These are phyloP conservation scores for Penicillium coprophilum DNA, from an alignment of 495 filamentous ascomycete genomes.

Conservation along the genomic window DNA sequence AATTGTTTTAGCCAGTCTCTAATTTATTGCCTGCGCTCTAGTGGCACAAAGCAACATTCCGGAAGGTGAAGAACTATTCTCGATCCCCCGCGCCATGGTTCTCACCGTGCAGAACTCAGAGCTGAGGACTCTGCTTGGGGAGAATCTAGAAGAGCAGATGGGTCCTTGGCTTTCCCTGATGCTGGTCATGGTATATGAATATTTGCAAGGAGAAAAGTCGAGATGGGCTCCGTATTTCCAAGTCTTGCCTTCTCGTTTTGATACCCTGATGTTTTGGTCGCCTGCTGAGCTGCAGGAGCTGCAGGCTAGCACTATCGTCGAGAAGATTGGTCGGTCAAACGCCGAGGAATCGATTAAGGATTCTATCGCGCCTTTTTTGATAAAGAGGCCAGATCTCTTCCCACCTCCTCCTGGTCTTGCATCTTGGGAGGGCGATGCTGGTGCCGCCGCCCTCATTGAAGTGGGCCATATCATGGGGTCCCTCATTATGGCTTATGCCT, in stretches of 20 bases:
- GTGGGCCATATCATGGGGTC: slow-evolving; percentile 79
- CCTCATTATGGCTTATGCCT: slow-evolving; percentile 92
- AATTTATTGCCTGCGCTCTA: slow-evolving; percentile 20
- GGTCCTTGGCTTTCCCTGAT: slow-evolving; percentile 66
- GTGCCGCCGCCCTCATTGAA: slow-evolving; percentile 53
- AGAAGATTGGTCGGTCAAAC: slow-evolving; percentile 73
- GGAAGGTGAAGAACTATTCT: slow-evolving; percentile 65
- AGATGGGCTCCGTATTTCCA: slow-evolving; percentile 78
- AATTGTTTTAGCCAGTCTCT: slow-evolving; percentile 4
- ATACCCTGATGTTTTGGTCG: slow-evolving; percentile 92
- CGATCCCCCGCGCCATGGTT: slow-evolving; percentile 56
- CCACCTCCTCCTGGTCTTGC: slow-evolving; percentile 48
- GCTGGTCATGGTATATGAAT: slow-evolving; percentile 78
- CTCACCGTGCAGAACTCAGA: slow-evolving; percentile 54
- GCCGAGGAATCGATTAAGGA: slow-evolving; percentile 68
- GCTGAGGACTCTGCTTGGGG: slow-evolving; percentile 43
- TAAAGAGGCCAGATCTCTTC: slow-evolving; percentile 44
- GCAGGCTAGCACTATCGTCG: slow-evolving; percentile 71
- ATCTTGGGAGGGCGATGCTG: slow-evolving; percentile 47
- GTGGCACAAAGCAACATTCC: slow-evolving; percentile 58
- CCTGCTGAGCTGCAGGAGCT: slow-evolving; percentile 66
- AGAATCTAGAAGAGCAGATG: slow-evolving; percentile 46
- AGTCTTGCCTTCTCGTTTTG: slow-evolving; percentile 74
- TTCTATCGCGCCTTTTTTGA: slow-evolving; percentile 61
- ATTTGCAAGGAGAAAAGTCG: slow-evolving; percentile 58